These are phyloP conservation scores for Uronychia setigera DNA, from an alignment of 73 alveolate species.

Conservation along the genomic window DNA sequence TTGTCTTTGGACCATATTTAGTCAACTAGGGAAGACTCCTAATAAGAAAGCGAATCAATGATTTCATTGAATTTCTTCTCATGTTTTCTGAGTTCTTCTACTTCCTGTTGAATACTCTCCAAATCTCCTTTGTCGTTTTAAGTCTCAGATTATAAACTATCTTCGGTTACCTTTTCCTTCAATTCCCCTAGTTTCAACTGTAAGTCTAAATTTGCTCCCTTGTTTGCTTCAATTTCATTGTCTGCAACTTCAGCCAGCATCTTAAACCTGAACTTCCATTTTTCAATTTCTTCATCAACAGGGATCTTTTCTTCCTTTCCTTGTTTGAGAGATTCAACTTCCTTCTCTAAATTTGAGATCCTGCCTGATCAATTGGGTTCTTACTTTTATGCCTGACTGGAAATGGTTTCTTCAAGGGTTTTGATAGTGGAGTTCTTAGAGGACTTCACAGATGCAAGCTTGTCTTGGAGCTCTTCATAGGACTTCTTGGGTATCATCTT, in stretches of 20 bases:
- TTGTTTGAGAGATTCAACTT: too few relatives aligned
- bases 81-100: neutral
- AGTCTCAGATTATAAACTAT: neutral
- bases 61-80: neutral
- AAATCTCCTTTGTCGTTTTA: neutral
- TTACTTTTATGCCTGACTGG: too few relatives aligned
- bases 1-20: neutral
- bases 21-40: neutral
- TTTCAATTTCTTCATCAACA: neutral
- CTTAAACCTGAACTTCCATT: neutral
- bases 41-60: neutral
- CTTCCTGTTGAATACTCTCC: neutral
- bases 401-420: too few relatives aligned
- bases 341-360: too few relatives aligned
- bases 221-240: neutral
- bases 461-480: too few relatives aligned
- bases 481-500: too few relatives aligned
- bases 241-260: neutral
- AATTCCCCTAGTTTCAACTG: neutral
- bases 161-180: neutral
- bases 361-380: too few relatives aligned
- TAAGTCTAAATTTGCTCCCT: neutral
- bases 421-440: too few relatives aligned
- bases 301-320: too few relatives aligned
- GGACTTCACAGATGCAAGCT: too few relatives aligned